These are phyloP conservation scores for Syzygium malaccense DNA, from an alignment of 441 rosid genomes.

Conservation along the genomic window DNA sequence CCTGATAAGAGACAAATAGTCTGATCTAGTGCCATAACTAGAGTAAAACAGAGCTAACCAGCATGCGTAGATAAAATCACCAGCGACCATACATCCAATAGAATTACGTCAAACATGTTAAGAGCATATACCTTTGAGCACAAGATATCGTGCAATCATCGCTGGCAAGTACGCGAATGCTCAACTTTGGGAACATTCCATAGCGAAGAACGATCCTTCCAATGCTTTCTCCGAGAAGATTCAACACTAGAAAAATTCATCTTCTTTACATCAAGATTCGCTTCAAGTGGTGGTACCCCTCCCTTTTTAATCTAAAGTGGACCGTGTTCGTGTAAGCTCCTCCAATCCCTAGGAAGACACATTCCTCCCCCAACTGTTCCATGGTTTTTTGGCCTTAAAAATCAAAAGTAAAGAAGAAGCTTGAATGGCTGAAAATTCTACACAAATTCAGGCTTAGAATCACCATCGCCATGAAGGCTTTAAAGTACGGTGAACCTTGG, in stretches of 20 bases:
- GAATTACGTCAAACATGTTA: not conserved
- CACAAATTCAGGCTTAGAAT: not conserved
- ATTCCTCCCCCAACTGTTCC: not conserved
- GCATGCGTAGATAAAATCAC: not conserved
- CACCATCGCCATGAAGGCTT: not conserved
- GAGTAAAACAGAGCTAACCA: not conserved
- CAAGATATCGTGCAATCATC: not conserved
- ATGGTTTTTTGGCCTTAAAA: not conserved
- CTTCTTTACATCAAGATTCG: not conserved
- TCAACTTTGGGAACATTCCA: not conserved
- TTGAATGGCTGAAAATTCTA: not conserved
- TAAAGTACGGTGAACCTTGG: not conserved
- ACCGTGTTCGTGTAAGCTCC: not conserved
- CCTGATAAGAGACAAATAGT: not conserved
- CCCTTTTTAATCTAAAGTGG: not conserved
- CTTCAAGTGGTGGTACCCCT: not conserved
- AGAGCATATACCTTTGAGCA: not conserved
- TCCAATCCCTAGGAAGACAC: not conserved
- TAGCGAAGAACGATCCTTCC: not conserved
- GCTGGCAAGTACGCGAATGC: not conserved
- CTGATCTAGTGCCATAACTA: not conserved
- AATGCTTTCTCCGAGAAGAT: not conserved
- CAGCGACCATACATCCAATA: not conserved
- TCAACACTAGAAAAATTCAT: not conserved
- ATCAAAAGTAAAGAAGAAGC: not conserved